Evolutionary conservation across 2,329 filamentous ascomycete genomes (phyloP), one percentile per base, ranked within the genome.

Genomic region (Sporothrix euskadiensis): DNA sequence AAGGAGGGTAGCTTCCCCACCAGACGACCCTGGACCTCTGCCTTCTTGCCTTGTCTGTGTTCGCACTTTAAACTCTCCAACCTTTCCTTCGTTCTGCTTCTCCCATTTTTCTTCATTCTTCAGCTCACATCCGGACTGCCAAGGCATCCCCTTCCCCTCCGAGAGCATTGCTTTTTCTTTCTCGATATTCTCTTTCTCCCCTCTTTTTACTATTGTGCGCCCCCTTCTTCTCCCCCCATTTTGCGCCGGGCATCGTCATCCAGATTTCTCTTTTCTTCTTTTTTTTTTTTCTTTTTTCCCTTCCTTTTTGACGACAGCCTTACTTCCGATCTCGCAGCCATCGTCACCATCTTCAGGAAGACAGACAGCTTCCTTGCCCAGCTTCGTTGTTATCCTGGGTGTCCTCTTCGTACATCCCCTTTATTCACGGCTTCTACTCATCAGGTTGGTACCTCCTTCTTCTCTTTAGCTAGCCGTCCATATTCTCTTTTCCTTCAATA

Each of bases 1-100:
- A 56, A 30, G 22, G 9, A n/a, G 19, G 44, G 54, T 26, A 41
- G 68, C 63, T 39, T 44, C 57, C 56, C 72, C 72, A 73, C 71
- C 54, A 69, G 61, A 65, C 65, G 61, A 65, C 65, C 63, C 65
- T 68, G 44, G 32, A 35, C 35, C n/a, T 39, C 61, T 26, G 2
- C 39, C 39, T 22, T 63, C 16, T 41, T 4, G 4, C 19, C 10
- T 14, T 41, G 19, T 61, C 32, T n/a, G 16, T 52, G 6, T 26
- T 56, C 22, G 52, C 22, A 26, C 19, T 22, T n/a, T 52, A 19
- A n/a, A 22, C 52, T 54, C 52, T 54, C 52, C 52, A 54, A 54
- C 52, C 52, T 56, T 14, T n/a, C 22, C 2, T 14, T 14, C 12
- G 8, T 49, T 49, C 44, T 49, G 44, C 44, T 14, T 49, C 41